Evolutionary conservation across 345 rosid species (phyloP), one percentile per base, ranked within the genome.

Genomic region (Populus alba): DNA sequence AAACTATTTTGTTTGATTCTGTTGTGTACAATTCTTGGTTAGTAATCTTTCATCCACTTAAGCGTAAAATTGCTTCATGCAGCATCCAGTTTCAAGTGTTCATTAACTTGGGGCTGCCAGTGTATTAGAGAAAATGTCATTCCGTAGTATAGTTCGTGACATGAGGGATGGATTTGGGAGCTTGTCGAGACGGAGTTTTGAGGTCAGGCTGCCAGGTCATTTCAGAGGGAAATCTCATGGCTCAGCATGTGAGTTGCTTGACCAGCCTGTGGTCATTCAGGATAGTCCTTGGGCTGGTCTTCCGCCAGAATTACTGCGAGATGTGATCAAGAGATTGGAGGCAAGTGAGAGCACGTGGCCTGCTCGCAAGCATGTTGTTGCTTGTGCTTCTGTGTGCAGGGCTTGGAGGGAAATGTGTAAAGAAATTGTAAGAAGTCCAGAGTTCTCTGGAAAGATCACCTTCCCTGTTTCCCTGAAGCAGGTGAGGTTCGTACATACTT

Each of bases 1-100:
- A 84, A 77, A 72, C 61, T 66, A 72, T 69, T 75, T 65, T 80
- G 57, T 47, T 71, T 74, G 25, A 75, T 75, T 70, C 81, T 77
- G 87, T 76, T 79, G 37, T 63, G 51, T 53, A 5, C 68, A 67
- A 70, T 41, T 41, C 12, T 41, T 70, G 62, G 35, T 77, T 43
- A 53, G 59, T 61, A 25, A 22, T 61, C 66, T 47, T 47, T 47
- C 53, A 59, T 73, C 29, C 27, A 9, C 17, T 35, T n/a, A 72
- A 72, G 39, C 6, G 16, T n/a, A 33, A 53, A 22, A 35, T 15
- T 23, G 31, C n/a, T 55, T 37, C 37, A 35, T 73, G 35, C 45
- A 38, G 51, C 18, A 3, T 8, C 33, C 29, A 20, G 7, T 23
- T 61, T 73, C 29, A 39, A 23, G 15, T 25, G 22, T 23, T 71